Base-by-base conservation (phyloP, 2,329 filamentous ascomycete genomes). In the Exophiala xenobiotica region DNA sequence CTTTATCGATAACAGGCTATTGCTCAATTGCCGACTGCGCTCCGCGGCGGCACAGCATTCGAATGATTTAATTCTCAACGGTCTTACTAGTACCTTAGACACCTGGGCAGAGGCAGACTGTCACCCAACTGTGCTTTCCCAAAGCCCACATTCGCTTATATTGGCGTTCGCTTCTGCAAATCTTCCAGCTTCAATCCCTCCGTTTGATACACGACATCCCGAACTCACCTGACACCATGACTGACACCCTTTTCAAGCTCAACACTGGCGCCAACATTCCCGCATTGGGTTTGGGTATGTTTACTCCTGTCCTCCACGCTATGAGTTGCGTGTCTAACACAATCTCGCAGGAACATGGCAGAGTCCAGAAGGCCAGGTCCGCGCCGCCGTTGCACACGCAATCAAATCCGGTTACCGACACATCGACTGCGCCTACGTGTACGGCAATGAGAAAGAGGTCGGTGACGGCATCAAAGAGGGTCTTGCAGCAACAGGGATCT, bases 401-500 rank as follows among this genome's bases (percentile, higher is more conserved):
- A 61, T 72, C 26, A 61, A 65, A 26, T 54, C 58, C 2, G 69
- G 70, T 1, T 62, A 67, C 45, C 66, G 71, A 1, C 65, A 68
- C 3, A 71, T 74, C 31, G 69, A 73, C 42, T 69, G 67, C 3
- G 76, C 76, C 9, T 64, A 68, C 54, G 66, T 74, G 66, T 76
- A 64, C 40, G 75, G 76, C 47, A 89, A 86, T 55, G 85, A 87
- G 66, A 76, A 76, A 51, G 82, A 86, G 50, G 83, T 87, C 1
- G 86, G 83, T 7, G 70, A 77, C 55, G 86, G 81, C 16, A 81
- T 88, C 51, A 57, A 61, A 35, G 57, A 62, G 26, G 59, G 60
- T 35, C 50, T 62, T 63, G 79, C 76, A 58, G 78, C 84, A 51
- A 79, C 81, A 23, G 78, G 85, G 31, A 76, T 88, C 12, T 82